These are phyloP conservation scores for Tylopilus sp. DNA, from an alignment of 768 basidiomycete genomes.

Conservation along the genomic window DNA sequence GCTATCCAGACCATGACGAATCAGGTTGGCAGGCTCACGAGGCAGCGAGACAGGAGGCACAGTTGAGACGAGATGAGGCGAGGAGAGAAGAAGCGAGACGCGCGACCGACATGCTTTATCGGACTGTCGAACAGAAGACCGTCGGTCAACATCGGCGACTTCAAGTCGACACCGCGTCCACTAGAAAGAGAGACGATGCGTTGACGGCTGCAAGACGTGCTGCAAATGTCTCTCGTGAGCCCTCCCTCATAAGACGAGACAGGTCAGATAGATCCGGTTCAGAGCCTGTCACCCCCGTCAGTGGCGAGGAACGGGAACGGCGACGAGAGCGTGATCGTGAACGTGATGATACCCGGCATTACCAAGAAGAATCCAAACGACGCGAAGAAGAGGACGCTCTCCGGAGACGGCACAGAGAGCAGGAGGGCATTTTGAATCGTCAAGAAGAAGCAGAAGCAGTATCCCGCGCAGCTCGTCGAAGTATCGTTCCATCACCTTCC, in stretches of 20 bases:
- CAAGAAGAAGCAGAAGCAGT: no score
- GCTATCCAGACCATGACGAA: slow-evolving; percentile 28
- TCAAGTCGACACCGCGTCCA: slow-evolving; percentile 24
- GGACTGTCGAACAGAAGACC: slow-evolving; percentile 13
- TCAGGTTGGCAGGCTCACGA: slow-evolving; percentile 33
- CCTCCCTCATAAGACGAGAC: slow-evolving; percentile 19
- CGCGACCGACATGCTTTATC: slow-evolving; percentile 36
- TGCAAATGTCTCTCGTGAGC: slow-evolving; percentile 21
- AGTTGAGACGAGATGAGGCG: slow-evolving; percentile 31
- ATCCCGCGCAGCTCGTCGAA: slow-evolving; percentile 42
- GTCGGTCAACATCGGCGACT: slow-evolving; percentile 20
- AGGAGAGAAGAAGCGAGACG: slow-evolving; percentile 34
- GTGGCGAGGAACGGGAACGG: no score
- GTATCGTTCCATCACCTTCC: slow-evolving; percentile 26
- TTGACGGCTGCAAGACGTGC: slow-evolving; percentile 25
- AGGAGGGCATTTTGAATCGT: no score
- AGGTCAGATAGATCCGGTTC: no score
- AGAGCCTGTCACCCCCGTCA: no score
- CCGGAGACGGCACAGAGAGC: no score
- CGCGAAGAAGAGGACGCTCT: no score
- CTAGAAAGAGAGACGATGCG: slow-evolving; percentile 32
- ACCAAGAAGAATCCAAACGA: no score
- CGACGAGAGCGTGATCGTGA: no score
- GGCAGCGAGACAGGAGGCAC: slow-evolving; percentile 29
- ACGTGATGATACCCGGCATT: no score